These are phyloP conservation scores for Verticillium longisporum DNA, from an alignment of 2,329 filamentous ascomycete species.

Conservation along the genomic window DNA sequence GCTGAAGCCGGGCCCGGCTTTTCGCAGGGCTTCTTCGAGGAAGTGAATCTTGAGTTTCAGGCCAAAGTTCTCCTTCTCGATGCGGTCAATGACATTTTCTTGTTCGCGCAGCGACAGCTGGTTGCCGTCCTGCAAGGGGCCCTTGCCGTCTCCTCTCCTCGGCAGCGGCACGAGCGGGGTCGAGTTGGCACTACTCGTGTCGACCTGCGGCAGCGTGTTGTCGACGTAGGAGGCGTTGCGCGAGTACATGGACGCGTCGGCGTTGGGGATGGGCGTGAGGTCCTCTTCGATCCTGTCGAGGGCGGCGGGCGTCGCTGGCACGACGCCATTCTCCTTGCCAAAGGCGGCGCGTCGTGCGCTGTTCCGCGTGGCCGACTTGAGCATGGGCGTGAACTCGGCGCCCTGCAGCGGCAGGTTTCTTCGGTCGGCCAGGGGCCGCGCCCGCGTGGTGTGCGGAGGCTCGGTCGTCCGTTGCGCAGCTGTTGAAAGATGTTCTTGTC, in stretches of 20 bases:
- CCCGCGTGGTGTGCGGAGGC: slow-evolving; percentile 66
- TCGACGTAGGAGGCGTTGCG: slow-evolving; percentile 59
- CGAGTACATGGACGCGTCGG: slow-evolving; percentile 68
- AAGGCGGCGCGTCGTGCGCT: slow-evolving; percentile 54
- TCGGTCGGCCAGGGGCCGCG: slow-evolving; percentile 63
- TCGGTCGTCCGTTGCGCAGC: slow-evolving; percentile 60
- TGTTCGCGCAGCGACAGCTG: slow-evolving; percentile 89
- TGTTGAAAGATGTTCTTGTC: slow-evolving; percentile 70
- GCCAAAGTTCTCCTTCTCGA: slow-evolving; percentile 97
- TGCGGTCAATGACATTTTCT: slow-evolving; percentile 89
- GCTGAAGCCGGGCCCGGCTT: slow-evolving; percentile 83
- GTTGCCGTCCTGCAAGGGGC: slow-evolving; percentile 76
- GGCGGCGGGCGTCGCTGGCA: slow-evolving; percentile 64
- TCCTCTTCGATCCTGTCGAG: slow-evolving; percentile 60
- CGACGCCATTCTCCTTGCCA: slow-evolving; percentile 55
- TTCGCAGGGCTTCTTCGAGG: slow-evolving; percentile 81
- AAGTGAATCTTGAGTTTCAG: slow-evolving; percentile 97
- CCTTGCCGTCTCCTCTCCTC: slow-evolving; percentile 55
- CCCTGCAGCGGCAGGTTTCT: slow-evolving; percentile 64
- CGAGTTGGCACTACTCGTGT: slow-evolving; percentile 73
- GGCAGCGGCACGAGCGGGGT: slow-evolving; percentile 72
- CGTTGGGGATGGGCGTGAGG: slow-evolving; percentile 65
- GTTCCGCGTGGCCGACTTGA: slow-evolving; percentile 73
- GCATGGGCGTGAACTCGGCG: slow-evolving; percentile 87
- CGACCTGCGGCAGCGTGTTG: slow-evolving; percentile 67